Conservation (phyloP, 495 filamentous ascomycete species). For the Hyphodiscus hymeniophilus region DNA sequence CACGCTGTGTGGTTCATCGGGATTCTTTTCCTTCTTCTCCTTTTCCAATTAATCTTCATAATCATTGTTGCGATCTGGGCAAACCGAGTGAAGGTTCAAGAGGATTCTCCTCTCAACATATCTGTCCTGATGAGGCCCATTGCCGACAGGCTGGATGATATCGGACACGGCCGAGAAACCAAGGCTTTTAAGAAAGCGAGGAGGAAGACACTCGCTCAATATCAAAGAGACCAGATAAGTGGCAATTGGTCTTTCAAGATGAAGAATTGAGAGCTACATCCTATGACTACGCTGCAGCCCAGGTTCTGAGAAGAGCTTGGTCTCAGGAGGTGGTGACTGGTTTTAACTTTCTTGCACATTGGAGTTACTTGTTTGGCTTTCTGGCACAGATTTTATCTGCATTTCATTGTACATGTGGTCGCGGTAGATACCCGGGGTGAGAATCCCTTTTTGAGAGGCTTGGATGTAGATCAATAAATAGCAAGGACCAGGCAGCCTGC, state of each 20-base stretch:
- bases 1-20: constrained; percentile 15
- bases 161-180: constrained; percentile 11
- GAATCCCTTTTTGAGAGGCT: no score
- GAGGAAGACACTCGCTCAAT: constrained; percentile 10
- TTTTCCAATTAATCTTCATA: constrained; percentile 14
- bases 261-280: constrained; percentile 1
- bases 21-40: constrained; percentile 15
- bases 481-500: no score
- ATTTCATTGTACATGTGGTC: no score
- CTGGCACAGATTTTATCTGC: no score
- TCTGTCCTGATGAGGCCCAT: constrained; percentile 18
- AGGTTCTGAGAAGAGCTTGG: no score
- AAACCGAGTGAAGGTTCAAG: constrained; percentile 20
- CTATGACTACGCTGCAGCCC: no score
- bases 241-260: constrained; percentile 18
- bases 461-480: no score
- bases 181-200: constrained; percentile 15
- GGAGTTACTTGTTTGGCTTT: no score
- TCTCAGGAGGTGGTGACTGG: no score
- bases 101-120: constrained; percentile 12
- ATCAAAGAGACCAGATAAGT: constrained; percentile 11
- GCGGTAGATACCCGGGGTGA: no score
- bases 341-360: no score
- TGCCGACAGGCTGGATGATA: constrained; percentile 17
- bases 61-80: constrained; percentile 13